Base-by-base conservation (phyloP, 1,284 basidiomycete genomes). In the Moniliella sp. region DNA sequence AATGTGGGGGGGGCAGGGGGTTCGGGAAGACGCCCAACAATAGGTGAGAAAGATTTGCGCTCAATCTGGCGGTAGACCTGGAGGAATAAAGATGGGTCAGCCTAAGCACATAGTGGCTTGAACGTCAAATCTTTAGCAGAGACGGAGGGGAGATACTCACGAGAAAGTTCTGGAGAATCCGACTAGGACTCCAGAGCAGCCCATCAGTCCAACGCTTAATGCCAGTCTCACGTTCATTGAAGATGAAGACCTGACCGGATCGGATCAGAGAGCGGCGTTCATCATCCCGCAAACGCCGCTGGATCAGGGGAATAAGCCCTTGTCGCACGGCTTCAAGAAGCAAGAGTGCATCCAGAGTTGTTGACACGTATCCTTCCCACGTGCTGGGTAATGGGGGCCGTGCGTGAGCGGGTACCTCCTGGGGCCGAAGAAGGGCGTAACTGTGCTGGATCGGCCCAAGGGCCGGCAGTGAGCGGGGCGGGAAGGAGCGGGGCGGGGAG, bases 141-240 rank as follows among this genome's bases (percentile, higher is more conserved):
- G n/a, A n/a, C n/a, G n/a, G n/a, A n/a, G n/a, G 21, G 21, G 8
- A n/a, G 21, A 23, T 23, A 23, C 21, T 7, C 21, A 23, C 21
- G 44, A 94, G 67, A 58, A 93, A 94, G 64, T n/a, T 94, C 54
- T 80, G 81, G 28, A 93, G 67, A 26, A 93, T 84, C n/a, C 81
- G 67, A 37, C 75, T 78, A 0, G 77, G 76, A n/a, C 75, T 77
- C 88, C 86, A 94, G 8, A 23, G n/a, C 59, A 82, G 76, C 3
- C 86, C 86, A 63, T 97, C 86, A 0, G 88, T 97, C 86, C 88
- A 94, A 31, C 88, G 71, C 65, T 91, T 93, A 67, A 97, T 94
- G 21, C 84, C 84, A 50, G 80, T 83, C 63, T 93, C 84, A 48
- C 81, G 76, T 65, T 93, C 86, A 62, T 97, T 83, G 58, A 94